Percentiles rank a stretch among this genome's conserved stretches.
Conservation (phyloP, 2,329 filamentous ascomycete species). For the Scedosporium minutisporum region DNA sequence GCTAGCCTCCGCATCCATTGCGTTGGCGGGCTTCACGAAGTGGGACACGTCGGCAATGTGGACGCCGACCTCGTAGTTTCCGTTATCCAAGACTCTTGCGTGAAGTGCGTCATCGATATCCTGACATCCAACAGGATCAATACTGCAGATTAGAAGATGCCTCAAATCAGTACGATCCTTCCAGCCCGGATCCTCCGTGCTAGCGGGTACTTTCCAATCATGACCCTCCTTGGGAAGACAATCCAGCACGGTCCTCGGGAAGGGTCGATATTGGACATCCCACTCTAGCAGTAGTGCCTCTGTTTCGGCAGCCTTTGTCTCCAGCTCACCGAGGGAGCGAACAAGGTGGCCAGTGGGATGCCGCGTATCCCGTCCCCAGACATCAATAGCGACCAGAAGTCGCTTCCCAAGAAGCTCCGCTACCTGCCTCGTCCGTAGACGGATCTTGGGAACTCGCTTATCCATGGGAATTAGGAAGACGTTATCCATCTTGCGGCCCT, state of each 20-base stretch:
- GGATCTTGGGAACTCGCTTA: constrained; percentile 93
- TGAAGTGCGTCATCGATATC: constrained; percentile 98
- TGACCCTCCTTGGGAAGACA: constrained; percentile 88
- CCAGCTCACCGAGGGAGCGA: constrained; percentile 81
- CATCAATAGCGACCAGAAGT: constrained; percentile 85
- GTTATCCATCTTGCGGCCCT: constrained; percentile 77
- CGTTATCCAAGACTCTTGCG: constrained; percentile 73
- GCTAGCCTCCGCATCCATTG: constrained; percentile 94
- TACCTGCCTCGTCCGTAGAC: constrained; percentile 82
- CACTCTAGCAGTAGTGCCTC: constrained; percentile 90
- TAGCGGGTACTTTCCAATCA: constrained; percentile 83
- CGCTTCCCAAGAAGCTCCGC: constrained; percentile 83
- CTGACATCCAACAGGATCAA: constrained; percentile 90
- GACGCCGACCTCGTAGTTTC: constrained; percentile 91
- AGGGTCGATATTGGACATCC: constrained; percentile 95
- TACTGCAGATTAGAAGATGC: constrained; percentile 85
- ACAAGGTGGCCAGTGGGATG: constrained; percentile 93
- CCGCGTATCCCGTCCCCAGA: constrained; percentile 87
- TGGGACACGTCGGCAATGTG: constrained; percentile 99
- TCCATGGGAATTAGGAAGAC: constrained; percentile 98
- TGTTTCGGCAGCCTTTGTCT: constrained; percentile 96
- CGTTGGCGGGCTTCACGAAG: constrained; percentile 93
- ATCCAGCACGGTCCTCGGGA: constrained; percentile 90
- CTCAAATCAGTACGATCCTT: constrained; percentile 74
- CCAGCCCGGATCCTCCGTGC: constrained; percentile 76